Base-by-base conservation (phyloP, 83 land plant genomes). In the Picea mariana region DNA sequence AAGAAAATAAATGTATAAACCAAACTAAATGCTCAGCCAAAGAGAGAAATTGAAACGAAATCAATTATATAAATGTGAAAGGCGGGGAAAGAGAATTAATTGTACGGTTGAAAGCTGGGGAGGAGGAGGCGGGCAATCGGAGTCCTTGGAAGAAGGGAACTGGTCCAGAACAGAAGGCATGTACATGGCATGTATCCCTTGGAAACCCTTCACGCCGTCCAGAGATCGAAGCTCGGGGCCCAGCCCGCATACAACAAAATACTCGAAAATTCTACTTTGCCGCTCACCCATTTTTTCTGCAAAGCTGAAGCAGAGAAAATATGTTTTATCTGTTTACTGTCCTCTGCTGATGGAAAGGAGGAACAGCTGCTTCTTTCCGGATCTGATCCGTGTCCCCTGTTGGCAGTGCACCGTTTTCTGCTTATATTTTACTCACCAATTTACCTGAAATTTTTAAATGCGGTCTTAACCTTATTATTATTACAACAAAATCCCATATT, bases 201-300 rank as follows among this genome's bases (percentile, higher is more conserved):
- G 96, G 81, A 80, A 97, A 9, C 98, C 99, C 73, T 87, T 89
- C 81, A 11, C 67, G 3, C 89, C 95, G 42, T 93, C 92, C 31
- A 93, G 85, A 5, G 95, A 84, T 55, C 87, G 92, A 73, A 97
- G 82, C 78, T 97, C 99, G 15, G 99, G 98, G 9, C 98, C 99
- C 72, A 97, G 65, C 65, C 99, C 99, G 81, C 99, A 97, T 27
- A 97, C 99, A 63, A 93, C 93, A 85, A 97, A 97, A 82, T 97
- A 94, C 87, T 97, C 99, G 80, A 97, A 89, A n/a, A 94, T 75
- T 75, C 86, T 77, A 55, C 59, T 55, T 55, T 55, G 59, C 59
- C 59, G 59, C 59, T 55, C 59, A 55, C 59, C 59, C 59, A 55
- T 55, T 55, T 55, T 55, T 55, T 12, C 59, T 55, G 15, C 59